phyloP scores from a whole-genome alignment of 78 protist genomes.

The Paratrimastix pyriformis region DNA sequence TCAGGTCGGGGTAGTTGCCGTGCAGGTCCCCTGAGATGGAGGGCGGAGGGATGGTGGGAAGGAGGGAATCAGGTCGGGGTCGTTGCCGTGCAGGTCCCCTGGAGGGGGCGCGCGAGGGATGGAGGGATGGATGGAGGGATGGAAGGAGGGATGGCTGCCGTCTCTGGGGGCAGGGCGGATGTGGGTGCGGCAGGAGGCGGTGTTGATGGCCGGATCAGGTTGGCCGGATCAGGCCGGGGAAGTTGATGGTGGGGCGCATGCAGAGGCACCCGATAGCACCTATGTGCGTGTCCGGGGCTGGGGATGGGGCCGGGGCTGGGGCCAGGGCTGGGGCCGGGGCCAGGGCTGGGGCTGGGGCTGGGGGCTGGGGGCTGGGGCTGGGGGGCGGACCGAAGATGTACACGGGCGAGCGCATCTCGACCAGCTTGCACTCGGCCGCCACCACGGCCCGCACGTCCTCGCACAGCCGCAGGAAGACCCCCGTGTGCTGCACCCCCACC shows the following conservation, averaged over 20 bases:
- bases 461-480: neutral
- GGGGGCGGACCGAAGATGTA: neutral
- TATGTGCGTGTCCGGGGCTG: no score
- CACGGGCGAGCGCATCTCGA: neutral
- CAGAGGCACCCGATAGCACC: no score
- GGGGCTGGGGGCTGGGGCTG: no score
- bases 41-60: neutral
- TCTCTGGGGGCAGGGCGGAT: no score
- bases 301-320: no score
- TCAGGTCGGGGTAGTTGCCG: neutral
- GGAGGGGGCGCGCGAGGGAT: neutral
- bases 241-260: no score
- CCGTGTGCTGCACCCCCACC: neutral
- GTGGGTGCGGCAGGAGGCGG: no score
- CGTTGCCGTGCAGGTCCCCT: constrained; percentile 1
- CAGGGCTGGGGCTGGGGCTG: no score
- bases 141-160: neutral
- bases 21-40: constrained; percentile 3
- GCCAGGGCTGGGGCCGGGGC: no score
- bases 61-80: neutral
- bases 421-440: neutral
- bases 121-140: neutral
- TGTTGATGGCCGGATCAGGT: no score
- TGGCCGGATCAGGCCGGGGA: no score
- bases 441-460: constrained; percentile 1